A percentile compares a stretch with the other conserved stretches of the same genome.
Evolutionary conservation across 1,139 yeast genomes (phyloP).

Genomic region (Candida mesenterica): DNA sequence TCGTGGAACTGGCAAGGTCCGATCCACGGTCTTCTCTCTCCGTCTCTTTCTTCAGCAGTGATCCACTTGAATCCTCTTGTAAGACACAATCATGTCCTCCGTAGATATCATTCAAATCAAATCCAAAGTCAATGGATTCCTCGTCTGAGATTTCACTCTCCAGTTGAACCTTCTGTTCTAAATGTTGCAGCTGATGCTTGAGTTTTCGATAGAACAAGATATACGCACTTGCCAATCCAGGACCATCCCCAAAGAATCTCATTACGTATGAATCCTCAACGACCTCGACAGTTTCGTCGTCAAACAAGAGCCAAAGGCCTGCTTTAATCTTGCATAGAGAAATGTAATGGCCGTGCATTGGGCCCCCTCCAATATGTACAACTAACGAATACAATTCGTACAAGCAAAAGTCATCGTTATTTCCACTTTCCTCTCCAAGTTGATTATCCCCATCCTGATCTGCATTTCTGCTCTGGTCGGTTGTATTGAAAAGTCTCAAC

Average conservation of each 20-base stretch:
- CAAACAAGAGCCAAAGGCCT: constrained; percentile 88
- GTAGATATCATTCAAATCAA: constrained; percentile 32
- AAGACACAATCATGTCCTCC: constrained; percentile 20
- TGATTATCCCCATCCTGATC: constrained; percentile 21
- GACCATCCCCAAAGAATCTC: constrained; percentile 85
- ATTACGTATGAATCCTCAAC: constrained; percentile 82
- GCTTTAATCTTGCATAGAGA: constrained; percentile 77
- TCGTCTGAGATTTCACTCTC: constrained; percentile 20
- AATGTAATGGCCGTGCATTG: constrained; percentile 96
- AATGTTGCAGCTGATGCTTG: constrained; percentile 36
- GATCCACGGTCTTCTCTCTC: constrained; percentile 1
- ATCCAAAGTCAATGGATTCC: constrained; percentile 36
- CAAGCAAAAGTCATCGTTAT: constrained; percentile 29
- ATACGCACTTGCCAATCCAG: constrained; percentile 90
- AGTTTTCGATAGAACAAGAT: constrained; percentile 64
- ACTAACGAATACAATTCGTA: constrained; percentile 86
- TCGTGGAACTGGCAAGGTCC: constrained; percentile 5
- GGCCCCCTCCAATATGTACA: constrained; percentile 96
- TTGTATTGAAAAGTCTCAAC: constrained; percentile 72
- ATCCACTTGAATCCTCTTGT: constrained; percentile 1
- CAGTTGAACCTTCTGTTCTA: constrained; percentile 15
- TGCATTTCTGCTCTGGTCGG: constrained; percentile 31
- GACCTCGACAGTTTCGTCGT: constrained; percentile 91
- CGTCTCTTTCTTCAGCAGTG: constrained; percentile 5
- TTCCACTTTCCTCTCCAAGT: neutral